A percentile compares a stretch with the other conserved stretches of the same genome.
phyloP scores from a whole-genome alignment of 2,329 filamentous ascomycete genomes.

The Cylindrodendrum hubeiense region DNA sequence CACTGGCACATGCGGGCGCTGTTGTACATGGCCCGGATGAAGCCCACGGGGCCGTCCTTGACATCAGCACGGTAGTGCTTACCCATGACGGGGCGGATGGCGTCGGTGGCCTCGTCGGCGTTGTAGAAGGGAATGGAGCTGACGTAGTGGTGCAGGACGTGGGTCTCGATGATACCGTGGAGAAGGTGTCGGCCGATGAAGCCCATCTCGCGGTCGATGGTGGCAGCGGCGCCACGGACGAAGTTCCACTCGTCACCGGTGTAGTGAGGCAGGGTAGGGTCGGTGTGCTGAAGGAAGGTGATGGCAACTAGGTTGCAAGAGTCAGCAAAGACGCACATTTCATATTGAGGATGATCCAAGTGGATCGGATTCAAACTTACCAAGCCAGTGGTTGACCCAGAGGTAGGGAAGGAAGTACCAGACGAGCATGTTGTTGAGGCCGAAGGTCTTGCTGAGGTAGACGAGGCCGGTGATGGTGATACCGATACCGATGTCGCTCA shows the following conservation, averaged over 20 bases:
- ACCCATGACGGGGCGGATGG: constrained; percentile 96
- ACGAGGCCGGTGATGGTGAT: constrained; percentile 73
- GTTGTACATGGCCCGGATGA: constrained; percentile 85
- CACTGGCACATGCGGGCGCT: constrained; percentile 92
- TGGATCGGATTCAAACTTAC: constrained; percentile 65
- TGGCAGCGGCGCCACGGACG: constrained; percentile 91
- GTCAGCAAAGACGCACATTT: constrained; percentile 32
- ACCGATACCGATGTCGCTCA: constrained; percentile 86
- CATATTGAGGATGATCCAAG: neutral
- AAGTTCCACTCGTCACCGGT: constrained; percentile 89
- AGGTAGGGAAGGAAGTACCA: constrained; percentile 97
- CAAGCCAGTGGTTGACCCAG: constrained; percentile 99
- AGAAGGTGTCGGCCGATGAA: constrained; percentile 92
- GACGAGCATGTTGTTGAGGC: constrained; percentile 87
- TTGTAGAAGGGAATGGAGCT: constrained; percentile 97
- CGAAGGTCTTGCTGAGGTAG: constrained; percentile 80
- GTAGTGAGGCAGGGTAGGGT: constrained; percentile 95
- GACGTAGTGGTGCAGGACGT: constrained; percentile 98
- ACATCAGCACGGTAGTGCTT: constrained; percentile 91
- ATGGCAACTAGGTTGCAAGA: constrained; percentile 82
- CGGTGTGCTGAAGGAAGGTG: constrained; percentile 97
- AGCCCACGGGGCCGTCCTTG: constrained; percentile 81
- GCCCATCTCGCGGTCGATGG: constrained; percentile 96
- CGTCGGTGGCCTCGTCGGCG: constrained; percentile 92
- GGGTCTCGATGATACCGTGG: constrained; percentile 97